Percentiles rank a stretch among this genome's conserved stretches.
phyloP scores from a whole-genome alignment of 1,284 basidiomycete genomes.

The Coniophora puteana region DNA sequence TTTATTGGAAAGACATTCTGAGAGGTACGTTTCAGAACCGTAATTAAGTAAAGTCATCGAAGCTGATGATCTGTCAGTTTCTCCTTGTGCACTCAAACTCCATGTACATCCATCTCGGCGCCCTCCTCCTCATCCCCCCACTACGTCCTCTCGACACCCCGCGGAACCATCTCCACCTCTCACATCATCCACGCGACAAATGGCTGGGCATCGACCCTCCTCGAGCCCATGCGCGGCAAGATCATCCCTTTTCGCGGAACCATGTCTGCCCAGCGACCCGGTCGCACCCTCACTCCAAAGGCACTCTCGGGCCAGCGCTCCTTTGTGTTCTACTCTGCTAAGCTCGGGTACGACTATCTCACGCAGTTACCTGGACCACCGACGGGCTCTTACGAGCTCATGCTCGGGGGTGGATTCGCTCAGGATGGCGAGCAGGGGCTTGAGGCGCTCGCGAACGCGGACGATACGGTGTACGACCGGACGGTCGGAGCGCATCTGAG shows the following conservation, averaged over 20 bases:
- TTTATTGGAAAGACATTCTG: slow-evolving; percentile 31
- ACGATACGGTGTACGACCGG: slow-evolving; percentile 38
- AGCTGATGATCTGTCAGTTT: slow-evolving; percentile 28
- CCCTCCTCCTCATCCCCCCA: slow-evolving; percentile 20
- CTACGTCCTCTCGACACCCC: slow-evolving; percentile 40
- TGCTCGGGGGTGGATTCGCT: slow-evolving; percentile 48
- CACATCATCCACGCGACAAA: slow-evolving; percentile 62
- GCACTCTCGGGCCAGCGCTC: slow-evolving; percentile 34
- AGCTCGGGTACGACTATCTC: slow-evolving; percentile 50
- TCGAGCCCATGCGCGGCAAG: slow-evolving; percentile 38
- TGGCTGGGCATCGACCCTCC: slow-evolving; percentile 51
- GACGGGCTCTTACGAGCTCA: slow-evolving; percentile 35
- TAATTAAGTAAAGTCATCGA: not conserved
- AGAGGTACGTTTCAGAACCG: slow-evolving; percentile 28
- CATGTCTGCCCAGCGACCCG: slow-evolving; percentile 48
- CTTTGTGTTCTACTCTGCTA: slow-evolving; percentile 36
- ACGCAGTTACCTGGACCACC: slow-evolving; percentile 42
- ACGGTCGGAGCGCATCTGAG: slow-evolving; percentile 33
- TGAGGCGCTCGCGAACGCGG: slow-evolving; percentile 37
- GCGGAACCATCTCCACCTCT: slow-evolving; percentile 35
- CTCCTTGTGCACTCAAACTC: slow-evolving; percentile 36
- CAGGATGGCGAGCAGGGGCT: slow-evolving; percentile 29
- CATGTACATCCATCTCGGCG: slow-evolving; percentile 32
- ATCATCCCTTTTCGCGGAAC: slow-evolving; percentile 47
- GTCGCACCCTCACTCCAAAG: slow-evolving; percentile 26